Percentiles rank a stretch among this genome's conserved stretches.
Conservation (phyloP, 805 yeast genomes). For the Candida xiaguanensis region DNA sequence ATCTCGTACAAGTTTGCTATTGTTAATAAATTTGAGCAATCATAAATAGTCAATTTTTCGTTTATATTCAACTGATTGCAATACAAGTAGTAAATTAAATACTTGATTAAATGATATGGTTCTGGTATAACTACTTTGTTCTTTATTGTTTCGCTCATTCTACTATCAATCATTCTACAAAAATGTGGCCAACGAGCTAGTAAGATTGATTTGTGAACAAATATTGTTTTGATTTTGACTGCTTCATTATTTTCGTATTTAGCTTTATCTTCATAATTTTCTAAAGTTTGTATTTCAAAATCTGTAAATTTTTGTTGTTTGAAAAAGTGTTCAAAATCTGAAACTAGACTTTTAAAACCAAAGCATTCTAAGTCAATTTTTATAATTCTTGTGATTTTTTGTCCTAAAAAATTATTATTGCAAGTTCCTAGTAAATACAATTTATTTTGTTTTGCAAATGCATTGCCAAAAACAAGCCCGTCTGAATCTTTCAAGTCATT, state of each 20-base stretch:
- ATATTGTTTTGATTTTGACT: constrained; percentile 17
- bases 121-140: constrained; percentile 51
- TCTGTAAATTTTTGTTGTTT: constrained; percentile 37
- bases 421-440: not conserved
- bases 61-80: constrained; percentile 22
- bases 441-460: not conserved
- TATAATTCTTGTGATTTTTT: too few species aligned
- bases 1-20: too few species aligned
- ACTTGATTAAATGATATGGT: constrained; percentile 41
- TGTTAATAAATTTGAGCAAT: not conserved
- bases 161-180: constrained; percentile 43
- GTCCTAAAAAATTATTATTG: too few species aligned
- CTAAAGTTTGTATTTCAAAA: constrained; percentile 32
- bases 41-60: too few species aligned
- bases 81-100: constrained; percentile 47
- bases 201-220: constrained; percentile 49
- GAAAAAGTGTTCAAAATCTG: constrained; percentile 29
- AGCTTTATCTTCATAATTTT: not conserved
- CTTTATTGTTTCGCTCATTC: constrained; percentile 49
- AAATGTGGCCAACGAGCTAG: constrained; percentile 63
- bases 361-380: too few species aligned
- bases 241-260: not conserved
- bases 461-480: too few species aligned
- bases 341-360: too few species aligned
- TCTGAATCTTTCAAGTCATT: too few species aligned